These are phyloP conservation scores for Rhizophora mangle DNA, from an alignment of 345 rosid genomes.

Conservation along the genomic window DNA sequence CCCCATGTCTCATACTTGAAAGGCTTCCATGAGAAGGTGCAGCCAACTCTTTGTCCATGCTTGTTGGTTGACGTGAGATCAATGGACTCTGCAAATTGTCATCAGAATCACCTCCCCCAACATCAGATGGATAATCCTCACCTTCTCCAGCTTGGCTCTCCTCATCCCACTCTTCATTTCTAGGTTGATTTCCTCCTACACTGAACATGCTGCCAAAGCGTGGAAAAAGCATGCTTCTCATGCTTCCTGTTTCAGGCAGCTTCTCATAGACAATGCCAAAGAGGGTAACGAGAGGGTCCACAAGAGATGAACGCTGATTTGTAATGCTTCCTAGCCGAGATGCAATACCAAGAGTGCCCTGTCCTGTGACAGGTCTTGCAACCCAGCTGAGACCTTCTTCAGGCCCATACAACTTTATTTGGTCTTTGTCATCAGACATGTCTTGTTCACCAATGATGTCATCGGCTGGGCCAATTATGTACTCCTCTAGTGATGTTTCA, in stretches of 20 bases:
- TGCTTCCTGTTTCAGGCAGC: constrained; percentile 75
- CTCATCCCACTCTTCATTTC: constrained; percentile 80
- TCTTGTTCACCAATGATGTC: constrained; percentile 55
- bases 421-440: constrained; percentile 61
- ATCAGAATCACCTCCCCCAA: constrained; percentile 57
- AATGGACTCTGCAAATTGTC: constrained; percentile 78
- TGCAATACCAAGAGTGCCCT: constrained; percentile 50
- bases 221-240: constrained; percentile 86
- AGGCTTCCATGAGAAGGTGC: constrained; percentile 51
- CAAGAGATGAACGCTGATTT: constrained; percentile 41
- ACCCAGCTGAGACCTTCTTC: constrained; percentile 82
- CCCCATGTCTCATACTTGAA: constrained; percentile 56
- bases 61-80: constrained; percentile 86
- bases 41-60: constrained; percentile 60
- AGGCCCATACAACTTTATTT: constrained; percentile 79
- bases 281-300: constrained; percentile 88
- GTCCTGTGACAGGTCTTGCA: constrained; percentile 79
- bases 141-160: constrained; percentile 68
- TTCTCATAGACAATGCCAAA: constrained; percentile 85
- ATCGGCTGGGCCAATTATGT: constrained; percentile 70
- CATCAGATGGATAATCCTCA: constrained; percentile 68
- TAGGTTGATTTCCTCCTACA: constrained; percentile 68
- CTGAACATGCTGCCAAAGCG: constrained; percentile 97
- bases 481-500: constrained; percentile 84
- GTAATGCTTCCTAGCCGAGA: constrained; percentile 70